Conservation (phyloP, 2,329 filamentous ascomycete species). For the Penicillium janthinellum region DNA sequence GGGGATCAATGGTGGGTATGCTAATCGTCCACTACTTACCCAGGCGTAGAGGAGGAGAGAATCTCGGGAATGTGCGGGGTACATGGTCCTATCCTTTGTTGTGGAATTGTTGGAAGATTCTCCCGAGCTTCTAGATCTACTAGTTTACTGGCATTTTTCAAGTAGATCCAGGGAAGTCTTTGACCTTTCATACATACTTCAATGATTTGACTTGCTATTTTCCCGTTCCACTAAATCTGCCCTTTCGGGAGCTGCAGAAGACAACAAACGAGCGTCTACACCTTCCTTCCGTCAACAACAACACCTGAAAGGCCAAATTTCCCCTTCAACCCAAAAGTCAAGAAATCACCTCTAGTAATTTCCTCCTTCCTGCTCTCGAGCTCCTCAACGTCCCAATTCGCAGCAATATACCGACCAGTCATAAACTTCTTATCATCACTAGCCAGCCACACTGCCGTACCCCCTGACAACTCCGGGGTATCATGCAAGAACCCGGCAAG, state of each 20-base stretch:
- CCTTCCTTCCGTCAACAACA: neutral
- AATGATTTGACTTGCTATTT: too few species aligned
- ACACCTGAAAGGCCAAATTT: constrained; percentile 7
- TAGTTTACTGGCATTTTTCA: too few species aligned
- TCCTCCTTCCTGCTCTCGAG: constrained; percentile 19
- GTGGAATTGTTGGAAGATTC: too few species aligned
- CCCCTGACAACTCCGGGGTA: constrained; percentile 14
- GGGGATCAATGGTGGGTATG: neutral
- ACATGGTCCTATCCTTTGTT: neutral
- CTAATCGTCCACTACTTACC: neutral
- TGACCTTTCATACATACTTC: too few species aligned
- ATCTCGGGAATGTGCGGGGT: neutral
- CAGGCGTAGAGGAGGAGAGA: neutral
- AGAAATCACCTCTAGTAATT: constrained; percentile 4
- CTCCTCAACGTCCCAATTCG: constrained; percentile 24
- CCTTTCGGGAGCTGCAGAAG: too few species aligned
- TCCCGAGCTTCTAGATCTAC: neutral
- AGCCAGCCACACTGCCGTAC: constrained; percentile 18
- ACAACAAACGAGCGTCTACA: neutral
- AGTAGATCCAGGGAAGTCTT: too few species aligned
- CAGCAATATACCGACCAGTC: constrained; percentile 15
- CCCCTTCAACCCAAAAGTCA: constrained; percentile 11
- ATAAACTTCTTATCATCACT: constrained; percentile 17
- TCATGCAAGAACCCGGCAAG: constrained; percentile 14
- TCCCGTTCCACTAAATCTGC: too few species aligned